phyloP scores from a whole-genome alignment of 352 stramenopile species.

The Phytophthora rubi region DNA sequence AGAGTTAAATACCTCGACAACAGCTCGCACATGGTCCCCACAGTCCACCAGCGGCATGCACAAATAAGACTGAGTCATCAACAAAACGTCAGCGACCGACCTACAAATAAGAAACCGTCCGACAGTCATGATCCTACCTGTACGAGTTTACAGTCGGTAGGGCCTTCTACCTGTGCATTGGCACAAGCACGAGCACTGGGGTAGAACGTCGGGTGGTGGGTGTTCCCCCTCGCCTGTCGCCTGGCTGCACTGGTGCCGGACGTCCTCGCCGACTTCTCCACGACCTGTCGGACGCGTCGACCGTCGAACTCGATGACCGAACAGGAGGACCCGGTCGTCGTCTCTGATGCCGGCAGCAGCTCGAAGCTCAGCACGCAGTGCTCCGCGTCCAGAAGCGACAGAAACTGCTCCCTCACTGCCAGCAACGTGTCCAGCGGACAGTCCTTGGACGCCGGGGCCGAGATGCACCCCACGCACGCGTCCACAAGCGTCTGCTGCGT shows the following conservation, averaged over 20 bases:
- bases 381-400: conserved; percentile 66
- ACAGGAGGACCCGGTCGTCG: neutral
- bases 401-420: conserved; percentile 60
- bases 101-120: too few relatives aligned
- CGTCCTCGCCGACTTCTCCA: conserved; percentile 37
- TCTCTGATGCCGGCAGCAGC: conserved; percentile 5
- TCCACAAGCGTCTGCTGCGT: conserved; percentile 63
- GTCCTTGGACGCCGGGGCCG: conserved; percentile 1
- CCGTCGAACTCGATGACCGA: conserved; percentile 70
- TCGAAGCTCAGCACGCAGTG: conserved; percentile 71
- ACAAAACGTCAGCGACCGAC: neutral
- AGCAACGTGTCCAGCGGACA: conserved; percentile 24
- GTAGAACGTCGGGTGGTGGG: conserved; percentile 45
- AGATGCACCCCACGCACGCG: conserved; percentile 22
- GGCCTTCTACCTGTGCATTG: conserved; percentile 28
- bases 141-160: conserved; percentile 46
- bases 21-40: conserved; percentile 52
- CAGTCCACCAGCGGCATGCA: conserved; percentile 74
- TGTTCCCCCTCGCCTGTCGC: conserved; percentile 12
- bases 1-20: conserved; percentile 78
- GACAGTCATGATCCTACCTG: conserved; percentile 29
- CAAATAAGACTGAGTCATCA: conserved; percentile 56
- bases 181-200: conserved; percentile 31
- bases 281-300: conserved; percentile 48
- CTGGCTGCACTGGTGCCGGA: conserved; percentile 29